These are phyloP conservation scores for Hamigera avellanea DNA, from an alignment of 495 filamentous ascomycete species.

Conservation along the genomic window DNA sequence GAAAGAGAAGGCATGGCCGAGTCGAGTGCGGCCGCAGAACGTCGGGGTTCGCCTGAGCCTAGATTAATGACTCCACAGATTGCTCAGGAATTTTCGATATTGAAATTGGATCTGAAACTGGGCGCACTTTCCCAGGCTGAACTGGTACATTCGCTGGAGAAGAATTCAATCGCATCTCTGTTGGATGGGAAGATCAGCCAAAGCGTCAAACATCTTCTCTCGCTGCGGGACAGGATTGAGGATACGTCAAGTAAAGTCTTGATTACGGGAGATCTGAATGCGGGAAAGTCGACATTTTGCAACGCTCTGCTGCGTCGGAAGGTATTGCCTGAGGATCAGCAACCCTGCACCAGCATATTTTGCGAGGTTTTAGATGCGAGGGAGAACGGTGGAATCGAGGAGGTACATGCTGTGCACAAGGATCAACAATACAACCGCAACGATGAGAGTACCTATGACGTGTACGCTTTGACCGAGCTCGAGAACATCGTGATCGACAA, in stretches of 20 bases:
- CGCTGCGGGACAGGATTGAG: conserved; percentile 85
- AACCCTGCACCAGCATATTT: conserved; percentile 98
- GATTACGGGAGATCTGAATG: conserved; percentile 95
- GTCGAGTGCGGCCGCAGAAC: conserved; percentile 57
- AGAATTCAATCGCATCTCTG: conserved; percentile 74
- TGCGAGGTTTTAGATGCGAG: conserved; percentile 90
- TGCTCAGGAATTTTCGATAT: conserved; percentile 86
- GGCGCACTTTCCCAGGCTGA: conserved; percentile 77
- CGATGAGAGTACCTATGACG: conserved; percentile 88
- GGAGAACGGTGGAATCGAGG: conserved; percentile 82
- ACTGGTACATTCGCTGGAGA: conserved; percentile 93
- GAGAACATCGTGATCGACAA: conserved; percentile 88
- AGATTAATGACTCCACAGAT: conserved; percentile 85
- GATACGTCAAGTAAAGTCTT: conserved; percentile 96
- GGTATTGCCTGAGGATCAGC: conserved; percentile 90
- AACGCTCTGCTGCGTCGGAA: conserved; percentile 89
- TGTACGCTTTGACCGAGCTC: conserved; percentile 61
- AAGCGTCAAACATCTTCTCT: conserved; percentile 79
- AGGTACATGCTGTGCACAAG: conserved; percentile 89
- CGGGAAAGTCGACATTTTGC: conserved; percentile 97
- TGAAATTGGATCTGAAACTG: conserved; percentile 90
- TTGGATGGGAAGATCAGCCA: conserved; percentile 89
- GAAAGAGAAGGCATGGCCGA: conserved; percentile 51
- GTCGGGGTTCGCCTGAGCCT: conserved; percentile 45
- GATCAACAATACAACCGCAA: conserved; percentile 70